A percentile compares a stretch with the other conserved stretches of the same genome.
These are phyloP conservation scores for Inga leiocalycina DNA, from an alignment of 306 rosid species.

Conservation along the genomic window DNA sequence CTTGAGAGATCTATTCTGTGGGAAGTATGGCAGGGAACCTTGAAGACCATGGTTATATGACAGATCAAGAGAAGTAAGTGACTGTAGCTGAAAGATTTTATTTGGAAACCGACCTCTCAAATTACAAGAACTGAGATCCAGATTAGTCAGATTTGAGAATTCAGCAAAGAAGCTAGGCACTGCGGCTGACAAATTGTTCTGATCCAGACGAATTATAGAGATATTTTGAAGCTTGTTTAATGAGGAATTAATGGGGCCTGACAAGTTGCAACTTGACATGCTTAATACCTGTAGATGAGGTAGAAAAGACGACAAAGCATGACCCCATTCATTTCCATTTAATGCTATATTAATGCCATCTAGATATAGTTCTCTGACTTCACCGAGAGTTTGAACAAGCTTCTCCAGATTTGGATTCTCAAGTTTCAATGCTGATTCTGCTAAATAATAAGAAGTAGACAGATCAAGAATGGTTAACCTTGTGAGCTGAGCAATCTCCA, in stretches of 20 bases:
- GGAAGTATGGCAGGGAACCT: constrained; percentile 21
- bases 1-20: not conserved
- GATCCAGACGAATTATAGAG: not conserved
- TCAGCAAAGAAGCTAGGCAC: constrained; percentile 10
- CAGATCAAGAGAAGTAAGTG: not conserved
- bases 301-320: not conserved
- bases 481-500: no score
- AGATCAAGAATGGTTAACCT: no score
- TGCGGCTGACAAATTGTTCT: not conserved
- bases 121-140: not conserved
- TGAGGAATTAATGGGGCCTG: constrained; percentile 28
- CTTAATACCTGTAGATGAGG: constrained; percentile 21
- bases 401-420: no score
- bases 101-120: constrained; percentile 20
- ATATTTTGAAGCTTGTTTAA: not conserved
- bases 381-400: no score
- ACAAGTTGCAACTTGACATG: constrained; percentile 10
- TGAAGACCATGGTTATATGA: not conserved
- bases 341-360: no score
- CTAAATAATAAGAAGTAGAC: no score
- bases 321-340: constrained; percentile 49
- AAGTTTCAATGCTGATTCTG: no score
- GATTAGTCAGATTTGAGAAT: not conserved
- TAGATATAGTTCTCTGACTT: no score
- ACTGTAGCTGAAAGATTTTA: constrained; percentile 9